Evolutionary conservation across 2,329 filamentous ascomycete genomes (phyloP), one percentile per base, ranked within the genome.

Genomic region (Aschersonia sp.): DNA sequence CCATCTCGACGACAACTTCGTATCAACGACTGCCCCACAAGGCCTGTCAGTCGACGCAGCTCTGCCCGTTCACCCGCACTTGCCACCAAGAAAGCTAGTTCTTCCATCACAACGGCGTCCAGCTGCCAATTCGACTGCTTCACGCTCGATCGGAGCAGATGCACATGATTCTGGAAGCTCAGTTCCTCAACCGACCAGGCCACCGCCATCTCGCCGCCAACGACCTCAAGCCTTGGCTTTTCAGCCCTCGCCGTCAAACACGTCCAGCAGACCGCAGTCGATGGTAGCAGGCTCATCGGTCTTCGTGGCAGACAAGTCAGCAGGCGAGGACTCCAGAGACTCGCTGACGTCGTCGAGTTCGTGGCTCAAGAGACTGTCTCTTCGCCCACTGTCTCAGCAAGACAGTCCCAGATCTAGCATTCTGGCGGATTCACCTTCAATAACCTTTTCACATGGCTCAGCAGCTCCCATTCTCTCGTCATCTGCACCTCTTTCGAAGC

Each of bases 321-420:
- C 65, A 45, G 59, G 62, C 9, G 74, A 79, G 50, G 64, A 64
- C 53, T 59, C 65, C 40, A 68, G 77, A 53, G 75, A 80, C 56
- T 82, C 79, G 3, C 56, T 73, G 35, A 81, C 78, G 12, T 82
- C 78, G 35, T 74, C 70, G 58, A 71, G 77, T 48, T 86, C 83
- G 31, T 89, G 85, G 85, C 78, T 88, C 53, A 77, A 78, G 55
- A 78, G 83, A 45, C 66, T 89, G 40, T 86, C 84, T 30, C 69
- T 78, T 43, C 75, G 82, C 30, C 82, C 82, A 28, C 59, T 72
- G 30, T 84, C 80, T 30, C 79, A 82, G 54, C 74, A 77, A 62
- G 80, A 75, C 52, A 85, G 80, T 57, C 63, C 71, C 31, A 71
- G 78, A 51, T 84, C 82, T 35, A 85, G 78, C 56, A 67, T 80